Conservation (phyloP, 176 grass and related monocot genomes). For the Elymus sibiricus region DNA sequence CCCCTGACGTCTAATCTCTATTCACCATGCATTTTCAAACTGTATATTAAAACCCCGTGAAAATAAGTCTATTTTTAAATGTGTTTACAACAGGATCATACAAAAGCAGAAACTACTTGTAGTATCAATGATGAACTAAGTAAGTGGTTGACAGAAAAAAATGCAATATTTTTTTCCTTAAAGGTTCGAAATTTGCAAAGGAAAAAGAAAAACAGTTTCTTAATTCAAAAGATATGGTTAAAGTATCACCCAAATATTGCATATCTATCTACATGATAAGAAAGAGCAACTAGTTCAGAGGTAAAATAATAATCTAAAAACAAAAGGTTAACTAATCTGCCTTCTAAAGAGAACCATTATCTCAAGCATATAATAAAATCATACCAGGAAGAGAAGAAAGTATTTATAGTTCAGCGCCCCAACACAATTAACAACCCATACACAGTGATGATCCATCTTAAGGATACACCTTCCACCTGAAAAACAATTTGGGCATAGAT, state of each 20-base stretch:
- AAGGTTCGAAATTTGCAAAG: neutral
- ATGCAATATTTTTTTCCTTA: neutral
- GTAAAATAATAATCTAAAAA: neutral
- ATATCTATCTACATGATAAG: neutral
- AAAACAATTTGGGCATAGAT: constrained; percentile 28
- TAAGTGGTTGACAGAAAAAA: neutral
- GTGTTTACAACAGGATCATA: neutral
- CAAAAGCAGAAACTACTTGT: neutral
- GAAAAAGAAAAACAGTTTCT: neutral
- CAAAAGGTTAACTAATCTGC: neutral
- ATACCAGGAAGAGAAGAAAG: constrained; percentile 96
- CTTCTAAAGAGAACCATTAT: neutral
- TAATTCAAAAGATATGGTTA: neutral
- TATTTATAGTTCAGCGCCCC: constrained; percentile 94
- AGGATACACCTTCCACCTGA: constrained; percentile 88
- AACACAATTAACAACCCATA: constrained; percentile 98
- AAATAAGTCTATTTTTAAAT: neutral
- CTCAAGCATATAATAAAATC: constrained; percentile 22
- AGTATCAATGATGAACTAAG: neutral
- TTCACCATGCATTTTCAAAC: neutral
- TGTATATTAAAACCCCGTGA: neutral
- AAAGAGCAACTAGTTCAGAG: neutral
- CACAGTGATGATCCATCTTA: constrained; percentile 99
- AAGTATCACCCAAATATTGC: neutral
- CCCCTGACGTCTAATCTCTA: neutral